phyloP scores from a whole-genome alignment of 129 eudicot species.

The Cynara cardunculus region DNA sequence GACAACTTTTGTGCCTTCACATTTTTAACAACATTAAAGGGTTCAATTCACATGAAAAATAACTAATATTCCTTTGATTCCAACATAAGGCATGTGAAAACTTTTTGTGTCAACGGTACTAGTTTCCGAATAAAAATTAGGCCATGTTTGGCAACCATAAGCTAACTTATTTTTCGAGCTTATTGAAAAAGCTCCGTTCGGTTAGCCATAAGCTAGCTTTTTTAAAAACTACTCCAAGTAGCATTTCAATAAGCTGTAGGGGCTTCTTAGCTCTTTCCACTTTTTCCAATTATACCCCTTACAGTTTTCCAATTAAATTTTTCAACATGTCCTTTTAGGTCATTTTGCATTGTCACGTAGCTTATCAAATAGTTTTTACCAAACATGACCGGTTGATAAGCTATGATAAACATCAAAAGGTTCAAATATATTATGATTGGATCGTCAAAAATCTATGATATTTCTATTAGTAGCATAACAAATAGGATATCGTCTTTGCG shows the following conservation, averaged over 20 bases:
- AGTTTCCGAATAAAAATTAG: not conserved
- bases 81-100: not conserved
- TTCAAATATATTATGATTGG: not conserved
- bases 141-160: not conserved
- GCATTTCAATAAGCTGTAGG: not conserved
- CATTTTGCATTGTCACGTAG: not conserved
- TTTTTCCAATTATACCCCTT: not conserved
- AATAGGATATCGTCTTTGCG: not conserved
- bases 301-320: not conserved
- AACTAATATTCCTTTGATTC: not conserved
- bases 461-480: not conserved
- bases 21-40: conserved; percentile 12
- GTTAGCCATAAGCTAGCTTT: not conserved
- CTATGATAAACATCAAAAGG: not conserved
- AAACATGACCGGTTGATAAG: not conserved
- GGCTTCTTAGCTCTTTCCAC: not conserved
- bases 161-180: not conserved
- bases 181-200: not conserved
- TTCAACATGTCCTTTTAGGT: not conserved
- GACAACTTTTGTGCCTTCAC: conserved; percentile 73
- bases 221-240: not conserved
- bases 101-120: not conserved
- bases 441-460: not conserved
- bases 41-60: not conserved
- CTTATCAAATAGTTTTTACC: not conserved